Evolutionary conservation across 192 early-diverging fungal genomes (phyloP), one percentile per base, ranked within the genome.

Genomic region (Podila horticola): DNA sequence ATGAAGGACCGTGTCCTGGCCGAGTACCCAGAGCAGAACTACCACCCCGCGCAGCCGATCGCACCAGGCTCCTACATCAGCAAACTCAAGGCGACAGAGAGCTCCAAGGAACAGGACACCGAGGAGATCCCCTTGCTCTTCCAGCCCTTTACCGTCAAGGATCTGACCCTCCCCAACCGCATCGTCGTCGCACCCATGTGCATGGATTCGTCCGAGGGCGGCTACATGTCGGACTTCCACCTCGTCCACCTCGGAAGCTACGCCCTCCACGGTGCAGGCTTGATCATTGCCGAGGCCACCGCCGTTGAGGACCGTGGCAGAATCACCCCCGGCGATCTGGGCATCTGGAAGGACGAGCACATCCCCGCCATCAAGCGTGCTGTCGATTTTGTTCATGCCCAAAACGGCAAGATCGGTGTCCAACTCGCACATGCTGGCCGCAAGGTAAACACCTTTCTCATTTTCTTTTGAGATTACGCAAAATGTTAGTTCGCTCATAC

Each of bases 401-500:
- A 90, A 38, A 90, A 89, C 30, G 67, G 79, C n/a, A 82, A 85
- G 10, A 74, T 87, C 48, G 91, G 87, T 51, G 91, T 96, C 63
- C 95, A 98, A 74, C 64, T 97, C 6, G 92, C 89, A 0, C 96
- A 97, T 58, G 92, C 92, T 19, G 95, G 95, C 5, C 88, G 94
- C 58, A 96, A 97, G 66, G 74, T 75, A 69, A 62, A 66, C 17
- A 66, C 19, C 4, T 7, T 52, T 10, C 2, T 52, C 24, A 10
- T 55, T 55, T 55, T 55, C 0, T 2, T n/a, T 20, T 52, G 51
- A 4, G n/a, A 55, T 55, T 4, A 22, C 22, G 22, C 51, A 22
- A 0, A 22, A 1, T 26, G 24, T 55, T 55, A 9, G 17, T 9
- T 26, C 8, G 2, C 8, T 55, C 4, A 0, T 55, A 3, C 8